Conservation (phyloP, 441 rosid species). For the Geranium incanum region DNA sequence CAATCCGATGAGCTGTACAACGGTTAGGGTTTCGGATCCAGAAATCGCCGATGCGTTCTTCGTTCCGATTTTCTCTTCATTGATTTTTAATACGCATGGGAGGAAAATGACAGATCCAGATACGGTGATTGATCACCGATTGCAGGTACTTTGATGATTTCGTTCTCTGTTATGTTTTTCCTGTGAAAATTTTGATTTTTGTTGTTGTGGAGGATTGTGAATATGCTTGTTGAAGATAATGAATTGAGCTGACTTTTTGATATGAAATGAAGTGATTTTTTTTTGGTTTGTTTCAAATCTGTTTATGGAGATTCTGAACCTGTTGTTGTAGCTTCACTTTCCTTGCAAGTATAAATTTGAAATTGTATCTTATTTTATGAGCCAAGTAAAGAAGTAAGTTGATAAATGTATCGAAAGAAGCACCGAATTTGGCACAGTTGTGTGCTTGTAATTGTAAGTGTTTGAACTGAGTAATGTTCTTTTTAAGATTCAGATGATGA, state of each 20-base stretch:
- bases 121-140: conserved; percentile 65
- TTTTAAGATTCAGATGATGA: not conserved
- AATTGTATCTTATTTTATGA: not conserved
- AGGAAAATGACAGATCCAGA: conserved; percentile 83
- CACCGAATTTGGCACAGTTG: not conserved
- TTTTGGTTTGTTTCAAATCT: not conserved
- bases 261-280: not conserved
- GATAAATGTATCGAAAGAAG: not conserved
- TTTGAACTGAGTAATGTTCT: not conserved
- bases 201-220: conserved; percentile 34
- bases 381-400: not conserved
- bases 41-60: conserved; percentile 69
- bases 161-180: not conserved
- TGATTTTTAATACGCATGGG: conserved; percentile 83
- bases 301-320: not conserved
- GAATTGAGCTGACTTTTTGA: not conserved
- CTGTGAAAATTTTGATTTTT: too few species aligned
- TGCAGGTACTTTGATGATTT: conserved; percentile 48
- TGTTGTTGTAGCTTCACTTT: not conserved
- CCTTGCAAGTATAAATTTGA: not conserved
- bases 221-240: conserved; percentile 32
- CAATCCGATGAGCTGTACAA: conserved; percentile 55
- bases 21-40: conserved; percentile 89
- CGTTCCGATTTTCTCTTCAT: conserved; percentile 83
- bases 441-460: not conserved